Evolutionary conservation across 177 flowering plant species (phyloP).

Genomic region (Vitis hybrid): DNA sequence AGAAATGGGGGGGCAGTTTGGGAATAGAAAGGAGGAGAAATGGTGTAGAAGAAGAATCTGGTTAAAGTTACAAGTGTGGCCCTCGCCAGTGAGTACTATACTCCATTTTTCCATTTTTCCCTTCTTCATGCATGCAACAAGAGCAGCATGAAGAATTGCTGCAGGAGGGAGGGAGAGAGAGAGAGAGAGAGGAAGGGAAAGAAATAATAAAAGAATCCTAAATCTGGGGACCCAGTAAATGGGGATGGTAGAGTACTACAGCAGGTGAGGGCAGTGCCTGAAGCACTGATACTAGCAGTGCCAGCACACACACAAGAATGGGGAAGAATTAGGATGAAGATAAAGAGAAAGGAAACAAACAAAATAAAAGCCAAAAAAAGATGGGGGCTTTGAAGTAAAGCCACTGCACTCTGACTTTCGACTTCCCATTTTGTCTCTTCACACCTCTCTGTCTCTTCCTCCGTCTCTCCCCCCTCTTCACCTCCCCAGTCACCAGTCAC

Average conservation of each 20-base stretch:
- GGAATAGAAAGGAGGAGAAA: neutral
- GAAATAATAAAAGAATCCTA: neutral
- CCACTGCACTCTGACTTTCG: constrained; percentile 22
- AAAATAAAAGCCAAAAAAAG: constrained; percentile 17
- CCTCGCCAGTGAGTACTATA: too few relatives aligned
- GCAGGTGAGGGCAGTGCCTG: neutral
- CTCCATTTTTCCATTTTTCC: neutral
- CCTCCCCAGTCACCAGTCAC: too few relatives aligned
- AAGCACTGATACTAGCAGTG: neutral
- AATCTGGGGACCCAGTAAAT: neutral
- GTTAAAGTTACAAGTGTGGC: neutral
- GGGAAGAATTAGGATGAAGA: neutral
- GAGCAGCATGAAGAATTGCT: neutral
- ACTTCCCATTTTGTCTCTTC: constrained; percentile 37
- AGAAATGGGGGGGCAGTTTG: neutral
- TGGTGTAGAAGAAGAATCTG: neutral
- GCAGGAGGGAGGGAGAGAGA: neutral
- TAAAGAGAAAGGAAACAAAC: constrained; percentile 4
- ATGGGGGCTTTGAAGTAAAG: constrained; percentile 16
- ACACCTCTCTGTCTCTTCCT: neutral
- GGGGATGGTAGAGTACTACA: too few relatives aligned
- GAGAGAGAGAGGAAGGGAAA: neutral
- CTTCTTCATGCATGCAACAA: constrained; percentile 12
- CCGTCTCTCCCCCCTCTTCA: too few relatives aligned
- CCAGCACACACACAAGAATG: too few relatives aligned